These are phyloP conservation scores for Arthroderma sp. DNA, from an alignment of 2,329 filamentous ascomycete species.

Conservation along the genomic window DNA sequence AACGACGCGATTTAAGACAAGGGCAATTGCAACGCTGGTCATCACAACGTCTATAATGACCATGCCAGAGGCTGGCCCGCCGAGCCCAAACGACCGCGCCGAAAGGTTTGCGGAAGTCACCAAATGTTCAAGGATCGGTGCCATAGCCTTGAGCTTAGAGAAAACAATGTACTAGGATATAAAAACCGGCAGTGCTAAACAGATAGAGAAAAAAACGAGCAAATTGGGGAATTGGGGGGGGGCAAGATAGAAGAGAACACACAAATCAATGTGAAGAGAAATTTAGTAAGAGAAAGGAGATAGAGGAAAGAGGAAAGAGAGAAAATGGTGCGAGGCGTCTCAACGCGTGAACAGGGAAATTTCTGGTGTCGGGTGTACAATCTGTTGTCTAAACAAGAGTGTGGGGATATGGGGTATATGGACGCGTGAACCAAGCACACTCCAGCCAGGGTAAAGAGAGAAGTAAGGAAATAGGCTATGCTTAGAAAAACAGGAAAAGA, in stretches of 20 bases:
- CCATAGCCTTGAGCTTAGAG: background rate
- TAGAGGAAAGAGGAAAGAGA: background rate
- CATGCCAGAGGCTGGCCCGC: slow-evolving; percentile 16
- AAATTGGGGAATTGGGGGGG: background rate
- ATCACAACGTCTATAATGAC: slow-evolving; percentile 19
- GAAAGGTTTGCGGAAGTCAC: background rate
- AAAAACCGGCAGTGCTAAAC: background rate
- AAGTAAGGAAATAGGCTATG: background rate
- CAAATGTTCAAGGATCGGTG: slow-evolving; percentile 6
- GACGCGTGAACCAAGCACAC: background rate
- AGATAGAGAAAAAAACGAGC: background rate
- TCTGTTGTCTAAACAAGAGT: background rate
- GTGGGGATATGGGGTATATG: background rate
- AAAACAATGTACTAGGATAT: background rate
- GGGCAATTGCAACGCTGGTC: slow-evolving; percentile 15
- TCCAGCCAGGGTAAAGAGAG: background rate
- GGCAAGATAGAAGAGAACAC: background rate
- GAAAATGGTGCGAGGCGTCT: background rate
- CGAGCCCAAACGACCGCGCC: slow-evolving; percentile 11
- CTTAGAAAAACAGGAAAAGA: background rate
- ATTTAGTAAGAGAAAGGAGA: background rate
- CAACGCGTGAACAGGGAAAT: background rate
- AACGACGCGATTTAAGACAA: slow-evolving; percentile 20
- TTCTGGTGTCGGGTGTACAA: background rate
- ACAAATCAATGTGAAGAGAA: background rate